These are phyloP conservation scores for Schwanniomyces vanrijiae DNA, from an alignment of 805 yeast species.

Conservation along the genomic window DNA sequence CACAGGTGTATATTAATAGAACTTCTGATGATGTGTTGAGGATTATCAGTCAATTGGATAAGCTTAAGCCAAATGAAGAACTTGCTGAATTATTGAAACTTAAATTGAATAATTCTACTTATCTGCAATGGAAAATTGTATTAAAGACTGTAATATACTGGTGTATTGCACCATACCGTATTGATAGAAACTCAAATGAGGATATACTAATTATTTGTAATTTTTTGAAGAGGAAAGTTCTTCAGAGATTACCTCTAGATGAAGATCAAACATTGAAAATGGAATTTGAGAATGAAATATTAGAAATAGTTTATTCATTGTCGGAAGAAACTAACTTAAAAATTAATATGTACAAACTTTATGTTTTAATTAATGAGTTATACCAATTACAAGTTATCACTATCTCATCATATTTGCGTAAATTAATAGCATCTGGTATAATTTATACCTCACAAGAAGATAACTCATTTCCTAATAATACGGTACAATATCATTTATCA, in stretches of 20 bases:
- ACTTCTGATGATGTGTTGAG: constrained; percentile 28
- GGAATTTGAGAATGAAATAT: constrained; percentile 44
- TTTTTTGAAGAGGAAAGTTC: constrained; percentile 42
- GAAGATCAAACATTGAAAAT: constrained; percentile 30
- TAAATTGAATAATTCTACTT: constrained; percentile 2
- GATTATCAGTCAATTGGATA: constrained; percentile 38
- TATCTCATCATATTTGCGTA: constrained; percentile 69
- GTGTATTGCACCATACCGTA: constrained; percentile 40
- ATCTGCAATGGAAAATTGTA: constrained; percentile 30
- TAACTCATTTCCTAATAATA: constrained; percentile 11
- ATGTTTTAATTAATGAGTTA: constrained; percentile 53
- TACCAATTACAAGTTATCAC: constrained; percentile 50
- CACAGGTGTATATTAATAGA: constrained; percentile 21
- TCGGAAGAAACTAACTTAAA: constrained; percentile 23
- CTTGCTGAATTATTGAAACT: constrained; percentile 29
- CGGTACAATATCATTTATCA: constrained; percentile 47
- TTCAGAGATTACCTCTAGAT: constrained; percentile 18
- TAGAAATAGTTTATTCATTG: constrained; percentile 37
- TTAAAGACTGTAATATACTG: constrained; percentile 38
- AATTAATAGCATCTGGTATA: constrained; percentile 82
- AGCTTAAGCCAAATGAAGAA: constrained; percentile 26
- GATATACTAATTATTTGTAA: constrained; percentile 40
- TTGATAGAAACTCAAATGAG: constrained; percentile 28
- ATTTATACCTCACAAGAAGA: constrained; percentile 55
- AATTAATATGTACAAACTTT: constrained; percentile 26